A percentile compares a stretch with the other conserved stretches of the same genome.
Evolutionary conservation across 2,329 filamentous ascomycete genomes (phyloP).

Genomic region (Lizonia empirigonia): DNA sequence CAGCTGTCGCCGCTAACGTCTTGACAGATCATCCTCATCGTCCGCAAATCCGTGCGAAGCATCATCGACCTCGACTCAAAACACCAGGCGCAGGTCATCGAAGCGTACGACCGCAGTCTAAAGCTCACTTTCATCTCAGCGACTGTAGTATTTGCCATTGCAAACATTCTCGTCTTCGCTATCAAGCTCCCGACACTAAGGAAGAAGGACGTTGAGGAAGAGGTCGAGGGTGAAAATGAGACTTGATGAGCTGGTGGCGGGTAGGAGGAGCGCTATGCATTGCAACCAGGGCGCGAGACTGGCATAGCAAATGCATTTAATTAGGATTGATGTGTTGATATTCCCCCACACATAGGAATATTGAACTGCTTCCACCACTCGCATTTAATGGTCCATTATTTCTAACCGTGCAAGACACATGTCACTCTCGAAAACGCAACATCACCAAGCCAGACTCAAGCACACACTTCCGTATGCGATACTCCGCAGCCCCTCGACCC

Average conservation of each 20-base stretch:
- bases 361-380: too few relatives aligned
- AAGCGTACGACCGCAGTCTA: conserved; percentile 47
- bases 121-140: conserved; percentile 53
- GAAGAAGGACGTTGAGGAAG: conserved; percentile 22
- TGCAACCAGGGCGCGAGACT: too few relatives aligned
- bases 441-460: too few relatives aligned
- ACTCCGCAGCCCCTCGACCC: too few relatives aligned
- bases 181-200: conserved; percentile 59
- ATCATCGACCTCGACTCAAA: conserved; percentile 53
- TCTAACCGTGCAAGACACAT: too few relatives aligned
- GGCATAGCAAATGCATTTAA: too few relatives aligned
- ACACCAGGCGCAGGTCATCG: conserved; percentile 55
- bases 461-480: too few relatives aligned
- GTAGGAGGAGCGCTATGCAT: too few relatives aligned
- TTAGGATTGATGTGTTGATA: too few relatives aligned
- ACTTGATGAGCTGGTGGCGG: not conserved
- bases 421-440: too few relatives aligned
- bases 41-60: conserved; percentile 57
- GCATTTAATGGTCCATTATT: too few relatives aligned
- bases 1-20: conserved; percentile 7
- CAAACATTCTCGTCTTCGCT: conserved; percentile 58
- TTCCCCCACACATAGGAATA: too few relatives aligned
- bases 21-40: conserved; percentile 51
- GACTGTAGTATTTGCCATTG: conserved; percentile 54
- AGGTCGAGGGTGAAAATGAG: conserved; percentile 15